Evolutionary conservation across 2,329 filamentous ascomycete species (phyloP), one percentile per base, ranked within the genome.

Genomic region (Aspergillaceae sp.): DNA sequence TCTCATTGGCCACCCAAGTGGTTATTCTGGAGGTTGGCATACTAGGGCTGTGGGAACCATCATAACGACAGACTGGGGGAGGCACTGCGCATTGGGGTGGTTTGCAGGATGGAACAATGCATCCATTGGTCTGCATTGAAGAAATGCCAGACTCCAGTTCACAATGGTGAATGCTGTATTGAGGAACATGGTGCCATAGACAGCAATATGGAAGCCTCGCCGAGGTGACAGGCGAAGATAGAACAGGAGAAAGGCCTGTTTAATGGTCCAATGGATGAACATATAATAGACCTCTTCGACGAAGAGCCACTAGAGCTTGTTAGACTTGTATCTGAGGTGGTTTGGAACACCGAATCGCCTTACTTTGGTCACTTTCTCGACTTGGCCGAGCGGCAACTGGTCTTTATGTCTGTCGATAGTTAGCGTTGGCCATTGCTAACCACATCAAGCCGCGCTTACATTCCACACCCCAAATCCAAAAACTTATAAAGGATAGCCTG

Each of bases 211-310:
- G 6, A 41, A 41, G 9, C 44, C 29, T 11, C 29, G 38, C 5
- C 40, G 33, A 4, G 42, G 43, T 7, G 43, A 48, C 3, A 48
- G 38, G 32, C 47, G 43, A 27, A 48, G 47, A 29, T 48, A 48
- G 43, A 46, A 48, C 2, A 48, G 10, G 10, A 48, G 47, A 29
- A 48, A 46, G 9, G 43, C 47, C 10, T 45, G 43, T 28, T 48
- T 48, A n/a, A 48, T 36, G 4, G 34, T 43, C 43, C 47, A 48
- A 34, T 48, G 47, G 7, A 41, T 34, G 19, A 46, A 48, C 47
- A 48, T 48, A 11, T 46, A 48, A 28, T 38, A 46, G 29, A 48
- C 32, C 19, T 46, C 43, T 33, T 48, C 47, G 6, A 48, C 19
- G 33, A 48, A 48, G 9, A 48, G 11, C 47, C 47, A 48, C 47